Percentiles rank a stretch among this genome's conserved stretches.
Conservation (phyloP, 768 basidiomycete species). For the Cystofilobasidium bisporidii region DNA sequence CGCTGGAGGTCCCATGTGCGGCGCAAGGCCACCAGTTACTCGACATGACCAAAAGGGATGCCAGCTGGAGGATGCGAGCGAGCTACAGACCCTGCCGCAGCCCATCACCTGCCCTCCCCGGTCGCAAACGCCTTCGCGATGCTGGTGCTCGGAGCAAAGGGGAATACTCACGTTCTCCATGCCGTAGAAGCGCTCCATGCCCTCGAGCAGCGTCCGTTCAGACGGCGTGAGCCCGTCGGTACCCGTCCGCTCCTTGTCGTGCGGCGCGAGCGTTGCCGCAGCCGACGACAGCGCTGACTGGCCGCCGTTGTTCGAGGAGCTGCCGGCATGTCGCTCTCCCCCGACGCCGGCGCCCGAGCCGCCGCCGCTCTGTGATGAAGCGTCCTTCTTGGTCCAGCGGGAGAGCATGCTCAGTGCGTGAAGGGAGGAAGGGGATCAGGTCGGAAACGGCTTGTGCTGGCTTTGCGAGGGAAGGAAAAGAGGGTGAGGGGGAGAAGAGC, state of each 20-base stretch:
- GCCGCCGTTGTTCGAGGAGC: neutral
- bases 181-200: slow-evolving; percentile 56
- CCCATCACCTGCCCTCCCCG: too few species aligned
- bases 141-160: neutral
- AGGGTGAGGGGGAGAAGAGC: too few species aligned
- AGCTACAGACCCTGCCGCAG: too few species aligned
- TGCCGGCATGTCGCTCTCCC: neutral
- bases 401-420: neutral
- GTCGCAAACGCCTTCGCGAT: too few species aligned
- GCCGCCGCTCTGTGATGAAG: neutral
- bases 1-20: too few species aligned
- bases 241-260: neutral
- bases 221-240: slow-evolving; percentile 10
- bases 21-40: too few species aligned
- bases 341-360: neutral
- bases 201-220: slow-evolving; percentile 25
- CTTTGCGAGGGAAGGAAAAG: too few species aligned
- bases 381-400: slow-evolving; percentile 10
- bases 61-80: too few species aligned
- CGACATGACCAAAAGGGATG: too few species aligned
- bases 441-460: too few species aligned
- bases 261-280: neutral
- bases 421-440: neutral
- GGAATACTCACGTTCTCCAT: slow-evolving; percentile 74
- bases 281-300: too few species aligned